Base-by-base conservation (phyloP, 306 rosid species). In the Prunus davidiana region DNA sequence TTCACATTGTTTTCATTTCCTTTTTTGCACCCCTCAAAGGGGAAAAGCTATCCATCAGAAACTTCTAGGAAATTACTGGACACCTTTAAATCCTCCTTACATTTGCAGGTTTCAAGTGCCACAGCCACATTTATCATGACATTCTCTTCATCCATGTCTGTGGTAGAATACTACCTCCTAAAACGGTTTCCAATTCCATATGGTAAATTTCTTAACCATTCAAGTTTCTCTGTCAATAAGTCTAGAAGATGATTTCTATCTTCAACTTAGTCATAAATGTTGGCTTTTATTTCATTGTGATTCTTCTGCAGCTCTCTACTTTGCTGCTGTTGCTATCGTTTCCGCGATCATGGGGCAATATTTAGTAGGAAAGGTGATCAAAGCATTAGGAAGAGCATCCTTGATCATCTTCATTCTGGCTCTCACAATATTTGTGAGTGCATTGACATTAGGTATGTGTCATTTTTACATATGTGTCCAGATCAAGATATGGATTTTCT, bases 131-230 rank as follows among this genome's bases (percentile, higher is more conserved):
- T 91, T 28, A 93, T 85, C 63, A 89, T 91, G 97, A 78, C 87
- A 71, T 91, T 89, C 74, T 91, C 97, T 25, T 89, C 97, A 43
- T 91, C 97, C 16, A 84, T 89, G 91, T 87, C 97, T 71, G 93
- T 87, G 1, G 82, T 91, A 47, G 93, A 91, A 81, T 91, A 89
- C 83, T 84, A 91, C 74, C 83, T 91, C 24, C 77, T 91, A 52
- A 85, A 83, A 52, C 89, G 93, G 63, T 91, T 91, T 76, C 97
- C 97, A 0, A 71, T 89, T 71, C 97, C 91, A 34, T 86, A 89
- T 38, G 93, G 97, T 91, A 77, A 11, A 1, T 20, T 34, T 55
- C 8, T 22, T 22, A 38, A 28, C 64, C 28, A 19, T 6, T 30
- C 13, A 38, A 24, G 64, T 54, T 54, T 55, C 63, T 71, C 10